Conservation (phyloP, 495 filamentous ascomycete genomes). For the Tetracladium setigerum region DNA sequence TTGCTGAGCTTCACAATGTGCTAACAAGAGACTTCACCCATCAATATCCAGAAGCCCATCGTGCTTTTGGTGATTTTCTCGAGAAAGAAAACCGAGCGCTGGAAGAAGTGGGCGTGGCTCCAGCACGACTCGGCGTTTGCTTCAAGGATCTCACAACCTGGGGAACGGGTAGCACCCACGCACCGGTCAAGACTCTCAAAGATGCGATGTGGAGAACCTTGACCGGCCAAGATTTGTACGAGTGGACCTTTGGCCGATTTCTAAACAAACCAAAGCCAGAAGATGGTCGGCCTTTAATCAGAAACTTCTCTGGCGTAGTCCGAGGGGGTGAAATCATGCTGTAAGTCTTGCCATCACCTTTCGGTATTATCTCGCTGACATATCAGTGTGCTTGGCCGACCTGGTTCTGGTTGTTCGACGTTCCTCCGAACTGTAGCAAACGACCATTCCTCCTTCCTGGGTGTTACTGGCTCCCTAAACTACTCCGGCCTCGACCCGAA, state of each 20-base stretch:
- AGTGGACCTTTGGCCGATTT: too few species aligned
- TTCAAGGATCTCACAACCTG: neutral
- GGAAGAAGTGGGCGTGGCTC: neutral
- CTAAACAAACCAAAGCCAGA: too few species aligned
- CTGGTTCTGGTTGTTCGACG: slow-evolving; percentile 73
- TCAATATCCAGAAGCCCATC: neutral
- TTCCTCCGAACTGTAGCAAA: slow-evolving; percentile 75
- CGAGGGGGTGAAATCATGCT: too few species aligned
- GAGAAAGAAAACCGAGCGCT: neutral
- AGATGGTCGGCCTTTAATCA: too few species aligned
- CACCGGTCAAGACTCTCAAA: neutral
- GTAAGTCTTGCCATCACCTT: too few species aligned
- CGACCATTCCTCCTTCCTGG: slow-evolving; percentile 54
- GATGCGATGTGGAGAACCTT: neutral
- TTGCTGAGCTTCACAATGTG: neutral
- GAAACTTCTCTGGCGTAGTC: too few species aligned
- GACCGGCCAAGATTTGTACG: neutral
- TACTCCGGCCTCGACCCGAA: slow-evolving; percentile 70
- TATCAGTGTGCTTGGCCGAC: slow-evolving; percentile 57
- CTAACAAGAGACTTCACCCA: neutral
- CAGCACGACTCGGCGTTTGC: neutral
- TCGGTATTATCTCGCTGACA: too few species aligned
- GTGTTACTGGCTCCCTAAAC: slow-evolving; percentile 63
- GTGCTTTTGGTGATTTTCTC: neutral
- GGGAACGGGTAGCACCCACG: neutral